Percentiles rank a stretch among this genome's conserved stretches.
Evolutionary conservation across 2,329 filamentous ascomycete species (phyloP).

Genomic region (Clonostachys chloroleuca): DNA sequence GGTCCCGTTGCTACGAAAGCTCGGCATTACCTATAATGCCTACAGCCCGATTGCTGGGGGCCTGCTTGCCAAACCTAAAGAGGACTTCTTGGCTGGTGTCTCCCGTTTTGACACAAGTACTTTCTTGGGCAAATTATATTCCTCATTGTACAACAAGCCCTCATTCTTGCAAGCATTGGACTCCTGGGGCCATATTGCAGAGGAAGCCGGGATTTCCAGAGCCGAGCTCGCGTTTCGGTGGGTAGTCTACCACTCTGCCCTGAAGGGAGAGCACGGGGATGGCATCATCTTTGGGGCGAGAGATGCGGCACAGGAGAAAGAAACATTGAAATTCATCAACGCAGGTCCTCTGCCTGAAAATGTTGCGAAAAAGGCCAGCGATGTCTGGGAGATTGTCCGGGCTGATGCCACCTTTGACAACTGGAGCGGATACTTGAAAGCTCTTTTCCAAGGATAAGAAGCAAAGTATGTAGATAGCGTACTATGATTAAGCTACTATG

Average conservation of each 20-base stretch:
- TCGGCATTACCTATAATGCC: constrained; percentile 36
- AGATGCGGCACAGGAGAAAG: background rate
- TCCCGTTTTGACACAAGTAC: constrained; percentile 50
- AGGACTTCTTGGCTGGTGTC: constrained; percentile 23
- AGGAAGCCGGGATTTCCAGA: background rate
- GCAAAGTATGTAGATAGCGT: no score
- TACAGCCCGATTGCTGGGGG: constrained; percentile 52
- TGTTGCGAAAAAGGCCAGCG: background rate
- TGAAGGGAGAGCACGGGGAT: background rate
- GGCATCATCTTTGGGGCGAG: background rate
- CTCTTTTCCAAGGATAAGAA: no score
- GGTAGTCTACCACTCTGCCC: background rate
- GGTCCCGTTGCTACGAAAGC: constrained; percentile 34
- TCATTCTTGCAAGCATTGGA: constrained; percentile 16
- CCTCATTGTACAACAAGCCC: constrained; percentile 7
- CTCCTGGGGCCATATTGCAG: background rate
- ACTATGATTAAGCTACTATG: no score
- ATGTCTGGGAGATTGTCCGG: background rate
- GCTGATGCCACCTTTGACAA: background rate
- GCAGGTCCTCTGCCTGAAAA: background rate
- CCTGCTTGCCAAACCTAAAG: constrained; percentile 43
- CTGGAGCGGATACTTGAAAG: no score
- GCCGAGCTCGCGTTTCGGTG: background rate
- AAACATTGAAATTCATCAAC: background rate
- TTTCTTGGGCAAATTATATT: constrained; percentile 32